phyloP scores from a whole-genome alignment of 345 rosid species.

The Rubroshorea leprosula region DNA sequence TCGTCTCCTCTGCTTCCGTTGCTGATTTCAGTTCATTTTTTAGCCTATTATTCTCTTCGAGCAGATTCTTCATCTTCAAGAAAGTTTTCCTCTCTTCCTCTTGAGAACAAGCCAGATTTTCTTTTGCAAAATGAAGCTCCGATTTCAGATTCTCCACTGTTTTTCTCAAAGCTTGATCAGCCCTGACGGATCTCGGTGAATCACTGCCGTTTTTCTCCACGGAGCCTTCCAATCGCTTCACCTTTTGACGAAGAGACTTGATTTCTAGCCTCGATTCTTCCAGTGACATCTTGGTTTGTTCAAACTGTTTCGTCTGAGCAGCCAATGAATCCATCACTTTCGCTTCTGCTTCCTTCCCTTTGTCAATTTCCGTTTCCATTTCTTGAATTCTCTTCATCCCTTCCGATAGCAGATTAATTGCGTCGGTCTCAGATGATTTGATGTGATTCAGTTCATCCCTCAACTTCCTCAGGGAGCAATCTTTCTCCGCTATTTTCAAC shows the following conservation, averaged over 20 bases:
- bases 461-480: conserved; percentile 23
- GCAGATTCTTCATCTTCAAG: conserved; percentile 20
- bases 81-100: conserved; percentile 26
- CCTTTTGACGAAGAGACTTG: conserved; percentile 27
- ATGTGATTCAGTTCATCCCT: conserved; percentile 19
- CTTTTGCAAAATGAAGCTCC: conserved; percentile 33
- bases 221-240: conserved; percentile 22
- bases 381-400: conserved; percentile 29
- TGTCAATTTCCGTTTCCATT: conserved; percentile 43
- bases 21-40: conserved; percentile 47
- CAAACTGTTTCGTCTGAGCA: conserved; percentile 36
- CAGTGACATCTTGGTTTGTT: conserved; percentile 38
- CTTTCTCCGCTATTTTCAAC: conserved; percentile 29
- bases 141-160: conserved; percentile 27
- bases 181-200: conserved; percentile 13
- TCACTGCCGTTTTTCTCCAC: conserved; percentile 10
- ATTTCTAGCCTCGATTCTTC: conserved; percentile 48
- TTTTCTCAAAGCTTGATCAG: conserved; percentile 14
- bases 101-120: conserved; percentile 21
- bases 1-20: conserved; percentile 59
- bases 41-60: conserved; percentile 34
- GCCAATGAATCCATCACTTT: conserved; percentile 34
- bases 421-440: conserved; percentile 24
- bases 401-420: conserved; percentile 21
- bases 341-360: conserved; percentile 30